Conservation (phyloP, 441 rosid species). For the Adansonia rubrostipa region DNA sequence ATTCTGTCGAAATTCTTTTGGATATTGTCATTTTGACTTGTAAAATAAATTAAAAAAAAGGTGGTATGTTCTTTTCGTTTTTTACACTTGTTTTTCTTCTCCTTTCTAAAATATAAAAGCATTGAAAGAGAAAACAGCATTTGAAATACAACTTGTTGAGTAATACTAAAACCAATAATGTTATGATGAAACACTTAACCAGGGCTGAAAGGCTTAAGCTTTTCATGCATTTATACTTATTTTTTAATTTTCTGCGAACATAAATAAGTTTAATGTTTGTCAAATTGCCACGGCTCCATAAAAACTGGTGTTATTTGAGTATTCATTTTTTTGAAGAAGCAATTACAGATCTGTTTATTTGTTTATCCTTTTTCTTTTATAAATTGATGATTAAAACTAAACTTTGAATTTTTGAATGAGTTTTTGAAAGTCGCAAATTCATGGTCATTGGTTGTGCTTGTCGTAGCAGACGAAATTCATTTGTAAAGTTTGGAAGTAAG, state of each 20-base stretch:
- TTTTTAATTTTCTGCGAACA: not conserved
- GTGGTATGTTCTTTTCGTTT: not conserved
- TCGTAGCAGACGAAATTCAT: not conserved
- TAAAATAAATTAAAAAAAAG: too few relatives aligned
- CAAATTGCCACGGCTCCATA: not conserved
- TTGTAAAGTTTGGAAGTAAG: not conserved
- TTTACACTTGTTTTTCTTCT: not conserved
- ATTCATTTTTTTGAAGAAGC: not conserved
- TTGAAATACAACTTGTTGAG: constrained; percentile 1
- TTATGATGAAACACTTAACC: not conserved
- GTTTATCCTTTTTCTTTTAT: not conserved
- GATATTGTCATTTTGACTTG: too few relatives aligned
- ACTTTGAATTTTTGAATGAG: not conserved
- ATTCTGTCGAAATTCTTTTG: not conserved
- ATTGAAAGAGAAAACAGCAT: not conserved
- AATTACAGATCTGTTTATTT: not conserved
- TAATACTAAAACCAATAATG: not conserved
- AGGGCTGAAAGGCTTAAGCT: too few relatives aligned
- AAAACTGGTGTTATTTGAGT: not conserved
- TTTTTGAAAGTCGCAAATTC: not conserved
- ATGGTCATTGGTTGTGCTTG: not conserved
- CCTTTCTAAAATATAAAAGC: constrained; percentile 4
- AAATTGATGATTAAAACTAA: not conserved
- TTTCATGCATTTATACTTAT: not conserved
- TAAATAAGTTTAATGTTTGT: not conserved